Conservation (phyloP, 1,284 basidiomycete species). For the Phlebopus sp. region DNA sequence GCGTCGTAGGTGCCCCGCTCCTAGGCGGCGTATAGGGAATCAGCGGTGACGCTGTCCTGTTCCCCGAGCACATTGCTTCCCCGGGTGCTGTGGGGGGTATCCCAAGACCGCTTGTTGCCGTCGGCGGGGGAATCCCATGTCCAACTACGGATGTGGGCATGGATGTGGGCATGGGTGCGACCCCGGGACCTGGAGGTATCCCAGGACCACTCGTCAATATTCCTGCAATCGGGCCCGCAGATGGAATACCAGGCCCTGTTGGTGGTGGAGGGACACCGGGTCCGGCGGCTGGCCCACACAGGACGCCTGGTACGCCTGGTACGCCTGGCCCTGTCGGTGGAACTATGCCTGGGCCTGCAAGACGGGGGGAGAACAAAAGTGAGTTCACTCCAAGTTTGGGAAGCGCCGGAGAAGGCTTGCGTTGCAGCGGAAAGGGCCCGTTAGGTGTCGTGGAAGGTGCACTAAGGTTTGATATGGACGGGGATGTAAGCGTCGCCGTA, state of each 20-base stretch:
- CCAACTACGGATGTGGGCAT: slow-evolving; percentile 24
- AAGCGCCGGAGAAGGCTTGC: slow-evolving; percentile 26
- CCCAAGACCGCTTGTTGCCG: slow-evolving; percentile 14
- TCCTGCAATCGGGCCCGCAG: not conserved
- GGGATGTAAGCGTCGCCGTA: slow-evolving; percentile 15
- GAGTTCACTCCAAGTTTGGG: slow-evolving; percentile 28
- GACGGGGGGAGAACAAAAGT: slow-evolving; percentile 30
- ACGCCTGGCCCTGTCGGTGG: slow-evolving; percentile 26
- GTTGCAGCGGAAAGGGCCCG: slow-evolving; percentile 21
- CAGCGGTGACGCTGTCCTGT: slow-evolving; percentile 27
- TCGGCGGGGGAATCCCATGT: slow-evolving; percentile 29
- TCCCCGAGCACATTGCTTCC: slow-evolving; percentile 20
- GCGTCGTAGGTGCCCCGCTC: slow-evolving; percentile 7
- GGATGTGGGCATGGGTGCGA: slow-evolving; percentile 18
- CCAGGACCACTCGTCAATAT: slow-evolving; percentile 4
- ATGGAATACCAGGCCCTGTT: not conserved
- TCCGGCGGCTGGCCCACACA: slow-evolving; percentile 13
- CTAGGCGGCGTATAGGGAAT: slow-evolving; percentile 17
- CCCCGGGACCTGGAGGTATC: slow-evolving; percentile 13
- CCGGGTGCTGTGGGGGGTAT: slow-evolving; percentile 9
- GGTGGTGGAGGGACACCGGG: not conserved
- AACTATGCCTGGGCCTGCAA: slow-evolving; percentile 29
- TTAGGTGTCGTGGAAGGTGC: slow-evolving; percentile 17
- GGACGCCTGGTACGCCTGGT: slow-evolving; percentile 17
- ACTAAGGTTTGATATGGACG: slow-evolving; percentile 16